These are phyloP conservation scores for Solanum pimpinellifolium DNA, from an alignment of 257 asterid genomes.

Conservation along the genomic window DNA sequence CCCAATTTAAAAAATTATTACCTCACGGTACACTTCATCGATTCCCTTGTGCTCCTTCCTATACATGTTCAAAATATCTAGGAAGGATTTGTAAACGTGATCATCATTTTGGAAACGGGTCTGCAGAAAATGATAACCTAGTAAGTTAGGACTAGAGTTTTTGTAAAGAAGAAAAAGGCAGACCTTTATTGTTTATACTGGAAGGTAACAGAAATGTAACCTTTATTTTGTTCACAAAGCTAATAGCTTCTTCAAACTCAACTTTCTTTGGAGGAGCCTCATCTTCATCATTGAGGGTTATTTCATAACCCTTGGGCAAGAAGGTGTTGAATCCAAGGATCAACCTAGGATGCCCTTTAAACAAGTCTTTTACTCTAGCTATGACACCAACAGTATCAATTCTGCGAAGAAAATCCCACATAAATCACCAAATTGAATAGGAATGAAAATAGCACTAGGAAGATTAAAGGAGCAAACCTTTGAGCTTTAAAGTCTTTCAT, in stretches of 20 bases:
- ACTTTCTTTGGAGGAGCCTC: conserved; percentile 88
- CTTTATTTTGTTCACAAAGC: conserved; percentile 96
- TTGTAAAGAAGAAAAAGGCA: not conserved
- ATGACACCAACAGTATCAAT: conserved; percentile 93
- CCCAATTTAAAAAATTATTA: not conserved
- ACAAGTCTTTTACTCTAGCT: conserved; percentile 84
- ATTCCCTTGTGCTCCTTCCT: conserved; percentile 96
- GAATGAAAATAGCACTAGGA: not conserved
- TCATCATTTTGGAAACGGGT: conserved; percentile 86
- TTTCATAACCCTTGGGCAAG: conserved; percentile 96
- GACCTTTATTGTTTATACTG: not conserved
- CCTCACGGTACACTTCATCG: conserved; percentile 93
- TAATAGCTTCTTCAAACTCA: conserved; percentile 92
- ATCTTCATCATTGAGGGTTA: conserved; percentile 77
- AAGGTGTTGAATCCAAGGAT: conserved; percentile 97
- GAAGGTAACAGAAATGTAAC: conserved; percentile 19
- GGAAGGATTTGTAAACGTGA: conserved; percentile 89
- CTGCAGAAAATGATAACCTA: conserved; percentile 35
- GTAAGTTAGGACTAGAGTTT: not conserved
- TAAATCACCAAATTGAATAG: not conserved
- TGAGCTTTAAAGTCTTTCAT: conserved; percentile 99
- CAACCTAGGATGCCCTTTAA: conserved; percentile 81
- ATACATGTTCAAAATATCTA: conserved; percentile 93
- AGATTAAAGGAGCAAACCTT: conserved; percentile 38
- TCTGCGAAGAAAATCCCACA: conserved; percentile 32